Percentiles rank a stretch among this genome's conserved stretches.
Evolutionary conservation across 352 stramenopile species (phyloP).

Genomic region (Phytophthora chlamydospora): DNA sequence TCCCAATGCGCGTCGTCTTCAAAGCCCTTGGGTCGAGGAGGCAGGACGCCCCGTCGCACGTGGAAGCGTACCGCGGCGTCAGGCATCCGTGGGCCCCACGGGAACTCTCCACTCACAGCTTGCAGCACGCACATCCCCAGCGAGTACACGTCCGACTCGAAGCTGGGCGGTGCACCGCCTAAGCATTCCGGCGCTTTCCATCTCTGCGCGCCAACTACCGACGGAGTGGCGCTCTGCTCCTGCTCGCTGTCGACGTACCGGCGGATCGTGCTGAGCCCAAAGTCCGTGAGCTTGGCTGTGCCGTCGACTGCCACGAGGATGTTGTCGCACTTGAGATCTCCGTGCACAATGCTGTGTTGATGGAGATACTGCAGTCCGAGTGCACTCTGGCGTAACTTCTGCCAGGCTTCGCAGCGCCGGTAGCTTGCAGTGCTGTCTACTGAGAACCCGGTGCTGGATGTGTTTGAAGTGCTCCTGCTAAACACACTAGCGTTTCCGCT

Average conservation of each 20-base stretch:
- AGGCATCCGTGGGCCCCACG: slow-evolving; percentile 32
- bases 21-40: slow-evolving; percentile 28
- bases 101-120: slow-evolving; percentile 33
- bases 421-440: slow-evolving; percentile 12
- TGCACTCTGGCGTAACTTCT: slow-evolving; percentile 33
- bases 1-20: slow-evolving; percentile 38
- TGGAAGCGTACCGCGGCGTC: slow-evolving; percentile 40
- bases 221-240: background rate
- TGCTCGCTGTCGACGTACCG: slow-evolving; percentile 20
- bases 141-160: slow-evolving; percentile 43
- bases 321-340: slow-evolving; percentile 50
- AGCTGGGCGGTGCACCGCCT: slow-evolving; percentile 17
- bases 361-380: slow-evolving; percentile 41
- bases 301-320: slow-evolving; percentile 41
- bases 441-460: slow-evolving; percentile 15
- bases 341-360: slow-evolving; percentile 42
- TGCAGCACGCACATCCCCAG: slow-evolving; percentile 47
- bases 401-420: slow-evolving; percentile 30
- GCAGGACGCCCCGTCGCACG: slow-evolving; percentile 28
- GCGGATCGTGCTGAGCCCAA: slow-evolving; percentile 38
- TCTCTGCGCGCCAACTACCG: slow-evolving; percentile 27
- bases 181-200: slow-evolving; percentile 43
- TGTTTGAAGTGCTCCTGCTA: slow-evolving; percentile 26
- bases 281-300: slow-evolving; percentile 39
- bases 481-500: slow-evolving; percentile 18